A percentile compares a stretch with the other conserved stretches of the same genome.
Evolutionary conservation across 768 basidiomycete species (phyloP).

Genomic region (Leccinum arenicola): DNA sequence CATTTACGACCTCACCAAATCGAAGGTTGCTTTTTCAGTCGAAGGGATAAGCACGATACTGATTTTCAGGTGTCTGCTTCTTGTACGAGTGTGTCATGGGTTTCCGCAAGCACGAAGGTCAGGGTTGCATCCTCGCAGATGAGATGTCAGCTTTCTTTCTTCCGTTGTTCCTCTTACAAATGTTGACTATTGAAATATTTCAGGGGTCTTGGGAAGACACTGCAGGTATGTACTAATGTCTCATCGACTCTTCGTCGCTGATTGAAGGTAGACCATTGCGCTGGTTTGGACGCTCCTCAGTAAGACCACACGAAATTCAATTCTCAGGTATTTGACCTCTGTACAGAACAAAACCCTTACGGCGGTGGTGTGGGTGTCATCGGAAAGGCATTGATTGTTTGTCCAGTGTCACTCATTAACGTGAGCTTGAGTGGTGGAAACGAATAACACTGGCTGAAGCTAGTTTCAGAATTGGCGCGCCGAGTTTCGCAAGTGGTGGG

Average conservation of each 20-base stretch:
- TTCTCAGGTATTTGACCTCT: not conserved
- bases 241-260: slow-evolving; percentile 1
- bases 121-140: slow-evolving; percentile 95
- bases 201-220: slow-evolving; percentile 97
- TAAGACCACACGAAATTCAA: slow-evolving; percentile 36
- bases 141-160: slow-evolving; percentile 65
- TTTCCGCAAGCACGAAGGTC: slow-evolving; percentile 82
- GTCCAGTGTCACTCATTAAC: slow-evolving; percentile 86
- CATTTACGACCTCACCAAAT: slow-evolving; percentile 85
- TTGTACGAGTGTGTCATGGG: slow-evolving; percentile 98
- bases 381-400: slow-evolving; percentile 87
- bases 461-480: slow-evolving; percentile 82
- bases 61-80: slow-evolving; percentile 67
- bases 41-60: not conserved
- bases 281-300: slow-evolving; percentile 91
- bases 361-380: slow-evolving; percentile 50
- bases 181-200: slow-evolving; percentile 7
- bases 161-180: slow-evolving; percentile 1
- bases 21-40: slow-evolving; percentile 53
- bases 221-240: slow-evolving; percentile 49
- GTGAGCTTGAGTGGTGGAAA: slow-evolving; percentile 42
- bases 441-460: not conserved
- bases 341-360: slow-evolving; percentile 81
- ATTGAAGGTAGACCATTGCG: slow-evolving; percentile 62
- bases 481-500: slow-evolving; percentile 94